Conservation (phyloP, 768 basidiomycete species). For the Lactifluus piperatus region DNA sequence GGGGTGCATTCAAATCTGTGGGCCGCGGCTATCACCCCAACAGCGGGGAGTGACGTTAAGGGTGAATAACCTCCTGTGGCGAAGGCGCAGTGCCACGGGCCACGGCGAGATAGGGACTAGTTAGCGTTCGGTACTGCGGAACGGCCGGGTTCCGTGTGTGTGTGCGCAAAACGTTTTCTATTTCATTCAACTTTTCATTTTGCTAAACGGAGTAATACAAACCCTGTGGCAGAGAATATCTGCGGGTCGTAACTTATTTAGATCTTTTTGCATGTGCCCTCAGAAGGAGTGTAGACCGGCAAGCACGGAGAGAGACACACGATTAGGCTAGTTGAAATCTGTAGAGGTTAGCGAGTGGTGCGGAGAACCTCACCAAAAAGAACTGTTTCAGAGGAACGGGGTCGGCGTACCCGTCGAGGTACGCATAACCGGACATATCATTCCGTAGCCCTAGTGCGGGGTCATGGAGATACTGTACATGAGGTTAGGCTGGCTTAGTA, state of each 20-base stretch:
- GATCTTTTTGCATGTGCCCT: background rate
- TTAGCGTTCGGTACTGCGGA: background rate
- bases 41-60: background rate
- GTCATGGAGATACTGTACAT: background rate
- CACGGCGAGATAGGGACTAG: too few species aligned
- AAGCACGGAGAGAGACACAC: background rate
- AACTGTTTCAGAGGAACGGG: background rate
- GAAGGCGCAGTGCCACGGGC: background rate
- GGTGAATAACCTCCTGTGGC: background rate
- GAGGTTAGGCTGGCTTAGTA: background rate
- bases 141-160: background rate
- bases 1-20: background rate
- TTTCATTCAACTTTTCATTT: background rate
- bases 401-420: background rate
- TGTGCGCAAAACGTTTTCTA: background rate
- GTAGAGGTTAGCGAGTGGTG: background rate
- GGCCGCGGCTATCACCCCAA: background rate
- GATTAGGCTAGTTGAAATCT: background rate
- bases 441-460: background rate
- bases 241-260: background rate
- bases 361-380: background rate
- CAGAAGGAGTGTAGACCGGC: background rate
- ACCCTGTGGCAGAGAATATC: background rate
- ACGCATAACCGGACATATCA: background rate
- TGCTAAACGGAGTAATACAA: constrained; percentile 3